Conservation (phyloP, 23 red algal species). For the Gracilaria domingensis region DNA sequence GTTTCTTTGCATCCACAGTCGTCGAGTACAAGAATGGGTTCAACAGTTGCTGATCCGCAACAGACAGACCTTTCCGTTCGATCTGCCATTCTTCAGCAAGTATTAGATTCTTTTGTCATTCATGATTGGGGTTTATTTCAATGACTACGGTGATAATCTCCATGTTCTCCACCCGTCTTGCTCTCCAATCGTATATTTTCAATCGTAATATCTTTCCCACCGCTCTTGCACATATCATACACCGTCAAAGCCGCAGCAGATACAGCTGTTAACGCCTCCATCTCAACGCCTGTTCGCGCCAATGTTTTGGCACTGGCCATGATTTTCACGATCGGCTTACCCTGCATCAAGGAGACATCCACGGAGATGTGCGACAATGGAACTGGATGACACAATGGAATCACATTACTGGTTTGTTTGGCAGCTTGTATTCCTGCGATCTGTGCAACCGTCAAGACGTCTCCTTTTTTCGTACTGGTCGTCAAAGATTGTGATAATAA, state of each 20-base stretch:
- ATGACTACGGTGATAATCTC: constrained; percentile 23
- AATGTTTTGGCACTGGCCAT: constrained; percentile 41
- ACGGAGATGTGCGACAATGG: constrained; percentile 71
- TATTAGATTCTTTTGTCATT: constrained; percentile 41
- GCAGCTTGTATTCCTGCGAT: constrained; percentile 90
- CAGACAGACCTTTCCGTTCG: not conserved
- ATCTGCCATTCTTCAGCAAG: constrained; percentile 16
- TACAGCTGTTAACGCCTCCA: constrained; percentile 96
- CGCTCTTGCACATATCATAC: constrained; percentile 99
- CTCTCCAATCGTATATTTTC: constrained; percentile 37
- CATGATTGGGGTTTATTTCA: constrained; percentile 48
- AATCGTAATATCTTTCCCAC: constrained; percentile 75
- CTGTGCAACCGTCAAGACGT: constrained; percentile 87
- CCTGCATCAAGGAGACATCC: constrained; percentile 49
- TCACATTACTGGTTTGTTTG: constrained; percentile 80
- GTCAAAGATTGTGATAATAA: not conserved
- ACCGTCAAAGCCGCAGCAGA: constrained; percentile 91
- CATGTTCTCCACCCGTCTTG: constrained; percentile 57
- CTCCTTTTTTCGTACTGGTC: constrained; percentile 71
- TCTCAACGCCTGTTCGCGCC: constrained; percentile 94
- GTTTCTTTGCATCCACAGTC: constrained; percentile 48
- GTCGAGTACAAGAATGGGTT: constrained; percentile 35
- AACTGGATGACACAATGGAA: constrained; percentile 97
- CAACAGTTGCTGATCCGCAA: constrained; percentile 40
- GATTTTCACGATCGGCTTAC: constrained; percentile 43